These are phyloP conservation scores for Helicocarpus griseus DNA, from an alignment of 2,329 filamentous ascomycete genomes.

Conservation along the genomic window DNA sequence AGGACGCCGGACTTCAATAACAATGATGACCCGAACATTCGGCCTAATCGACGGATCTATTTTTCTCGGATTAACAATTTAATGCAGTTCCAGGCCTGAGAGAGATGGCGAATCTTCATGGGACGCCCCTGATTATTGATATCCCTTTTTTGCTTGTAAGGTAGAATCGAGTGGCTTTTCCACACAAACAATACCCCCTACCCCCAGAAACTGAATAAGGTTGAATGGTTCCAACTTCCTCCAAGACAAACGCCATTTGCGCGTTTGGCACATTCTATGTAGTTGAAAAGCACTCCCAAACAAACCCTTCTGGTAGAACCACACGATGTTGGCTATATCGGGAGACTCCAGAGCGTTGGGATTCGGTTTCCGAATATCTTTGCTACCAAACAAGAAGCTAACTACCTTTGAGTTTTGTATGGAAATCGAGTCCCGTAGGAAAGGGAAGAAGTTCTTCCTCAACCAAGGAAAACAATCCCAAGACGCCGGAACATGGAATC, in stretches of 20 bases:
- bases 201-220: neutral
- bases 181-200: neutral
- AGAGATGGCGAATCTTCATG: neutral
- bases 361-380: neutral
- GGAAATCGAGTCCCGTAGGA: no score
- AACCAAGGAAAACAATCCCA: no score
- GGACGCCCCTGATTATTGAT: neutral
- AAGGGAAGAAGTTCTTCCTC: no score
- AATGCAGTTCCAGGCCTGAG: neutral
- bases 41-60: neutral
- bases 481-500: no score
- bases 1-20: neutral
- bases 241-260: neutral
- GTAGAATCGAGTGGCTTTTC: no score
- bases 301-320: neutral
- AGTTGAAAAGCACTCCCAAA: neutral
- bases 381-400: neutral
- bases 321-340: neutral
- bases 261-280: neutral
- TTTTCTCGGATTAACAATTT: neutral
- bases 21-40: neutral
- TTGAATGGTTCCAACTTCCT: neutral
- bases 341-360: neutral
- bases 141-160: no score
- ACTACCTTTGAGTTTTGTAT: no score